Base-by-base conservation (phyloP, 805 yeast genomes). In the Yueomyces sp. region DNA sequence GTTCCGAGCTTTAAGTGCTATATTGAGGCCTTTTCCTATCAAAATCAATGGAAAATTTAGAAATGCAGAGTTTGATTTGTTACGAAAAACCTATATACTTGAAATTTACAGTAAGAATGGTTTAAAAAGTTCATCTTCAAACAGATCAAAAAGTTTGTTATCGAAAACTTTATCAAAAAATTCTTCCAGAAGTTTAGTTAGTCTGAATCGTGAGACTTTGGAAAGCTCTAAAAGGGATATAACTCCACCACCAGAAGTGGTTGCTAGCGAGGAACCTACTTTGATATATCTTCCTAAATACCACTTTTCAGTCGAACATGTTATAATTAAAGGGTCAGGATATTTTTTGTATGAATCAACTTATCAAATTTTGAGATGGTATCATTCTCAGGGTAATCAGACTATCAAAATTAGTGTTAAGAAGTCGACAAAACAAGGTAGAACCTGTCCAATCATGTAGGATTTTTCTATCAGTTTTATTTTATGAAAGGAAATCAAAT, bases 1-100 rank as follows among this genome's bases (percentile, higher is more conserved):
- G 2, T 72, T 81, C 1, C 67, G 96, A 37, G 94, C 92, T 0
- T 69, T 74, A 1, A 74, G 73, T 42, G 86, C 96, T 0, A 74
- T 84, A 1, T 63, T 85, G 29, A 69, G 98, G 40, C 96, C 97
- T 2, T 81, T 71, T 49, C 80, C 87, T 1, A 58, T 78, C 1
- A 73, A 79, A 3, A 69, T 81, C 0, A 69, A 68, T 33, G 97
- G 97, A 2, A 52, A 53, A 1, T 70, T 82, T 11, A 55, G 55
- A 4, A 59, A 63, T 26, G 73, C 79, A 12, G 77, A 70, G 42
- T 87, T 87, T 58, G 79, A 83, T 46, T 51, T 83, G 42, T 61
- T 62, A 38, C 57, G 63, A 4, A 65, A 66, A 26, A 61, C 55
- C 30, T 85, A 76, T 56, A 55, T 57, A 0, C 59, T 85, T 45